Percentiles rank a stretch among this genome's conserved stretches.
These are phyloP conservation scores for Soucietia sequanensis DNA, from an alignment of 805 yeast genomes.

Conservation along the genomic window DNA sequence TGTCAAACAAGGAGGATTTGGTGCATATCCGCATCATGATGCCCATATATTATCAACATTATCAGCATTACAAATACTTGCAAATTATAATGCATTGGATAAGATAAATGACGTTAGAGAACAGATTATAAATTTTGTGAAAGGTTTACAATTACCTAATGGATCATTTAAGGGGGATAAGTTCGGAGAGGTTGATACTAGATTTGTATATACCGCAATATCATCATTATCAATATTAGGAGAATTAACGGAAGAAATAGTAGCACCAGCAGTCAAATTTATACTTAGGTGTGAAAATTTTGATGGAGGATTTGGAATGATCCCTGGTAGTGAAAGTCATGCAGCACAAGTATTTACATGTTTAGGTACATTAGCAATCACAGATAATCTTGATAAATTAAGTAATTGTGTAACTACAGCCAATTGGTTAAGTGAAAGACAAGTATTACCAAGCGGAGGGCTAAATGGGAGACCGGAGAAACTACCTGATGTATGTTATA, in stretches of 20 bases:
- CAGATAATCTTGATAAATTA: slow-evolving; percentile 51
- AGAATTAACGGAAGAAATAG: slow-evolving; percentile 51
- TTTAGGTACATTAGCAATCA: slow-evolving; percentile 74
- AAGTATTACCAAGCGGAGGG: slow-evolving; percentile 76
- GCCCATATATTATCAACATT: slow-evolving; percentile 82
- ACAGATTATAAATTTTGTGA: slow-evolving; percentile 24
- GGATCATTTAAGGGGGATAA: slow-evolving; percentile 90
- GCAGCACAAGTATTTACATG: slow-evolving; percentile 91
- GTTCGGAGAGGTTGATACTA: slow-evolving; percentile 89
- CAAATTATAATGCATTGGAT: slow-evolving; percentile 58
- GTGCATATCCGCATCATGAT: slow-evolving; percentile 86
- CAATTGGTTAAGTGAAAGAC: slow-evolving; percentile 93
- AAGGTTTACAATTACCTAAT: slow-evolving; percentile 47
- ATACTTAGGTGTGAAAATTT: slow-evolving; percentile 75
- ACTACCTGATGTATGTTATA: slow-evolving; percentile 94
- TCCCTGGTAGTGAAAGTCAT: slow-evolving; percentile 94
- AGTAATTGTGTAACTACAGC: slow-evolving; percentile 45
- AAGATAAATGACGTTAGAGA: slow-evolving; percentile 29
- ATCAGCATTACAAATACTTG: slow-evolving; percentile 80
- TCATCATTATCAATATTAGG: slow-evolving; percentile 72
- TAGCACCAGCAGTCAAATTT: slow-evolving; percentile 63
- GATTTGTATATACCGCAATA: slow-evolving; percentile 83
- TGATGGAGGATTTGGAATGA: slow-evolving; percentile 94
- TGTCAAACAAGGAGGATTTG: slow-evolving; percentile 70
- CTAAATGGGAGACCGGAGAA: slow-evolving; percentile 96